Percentiles rank a stretch among this genome's conserved stretches.
Conservation (phyloP, 306 rosid genomes). For the Vicia villosa region DNA sequence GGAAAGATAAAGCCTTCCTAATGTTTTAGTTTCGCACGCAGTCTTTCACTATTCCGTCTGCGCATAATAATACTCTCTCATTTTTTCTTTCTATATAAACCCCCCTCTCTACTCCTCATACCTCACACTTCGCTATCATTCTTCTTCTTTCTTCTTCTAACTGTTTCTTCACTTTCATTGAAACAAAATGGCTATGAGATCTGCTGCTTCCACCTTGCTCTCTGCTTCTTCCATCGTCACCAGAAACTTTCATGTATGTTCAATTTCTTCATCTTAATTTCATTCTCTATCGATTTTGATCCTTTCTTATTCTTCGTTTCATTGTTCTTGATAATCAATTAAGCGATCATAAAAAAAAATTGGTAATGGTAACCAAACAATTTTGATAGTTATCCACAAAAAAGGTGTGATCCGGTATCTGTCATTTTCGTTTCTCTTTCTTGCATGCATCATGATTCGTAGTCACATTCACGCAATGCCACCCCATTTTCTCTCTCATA, state of each 20-base stretch:
- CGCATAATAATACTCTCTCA: not conserved
- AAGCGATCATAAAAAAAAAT: too few relatives aligned
- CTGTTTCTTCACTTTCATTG: not conserved
- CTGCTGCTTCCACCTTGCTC: constrained; percentile 19
- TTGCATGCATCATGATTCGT: constrained; percentile 30
- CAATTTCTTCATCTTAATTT: not conserved
- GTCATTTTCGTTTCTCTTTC: not conserved
- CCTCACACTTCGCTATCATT: not conserved
- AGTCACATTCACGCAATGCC: constrained; percentile 10
- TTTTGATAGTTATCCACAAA: not conserved
- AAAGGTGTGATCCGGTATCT: not conserved
- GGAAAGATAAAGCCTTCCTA: not conserved
- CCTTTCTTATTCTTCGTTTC: too few relatives aligned
- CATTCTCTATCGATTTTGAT: too few relatives aligned
- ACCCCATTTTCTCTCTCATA: not conserved
- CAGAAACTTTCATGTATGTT: constrained; percentile 13
- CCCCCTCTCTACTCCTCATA: not conserved
- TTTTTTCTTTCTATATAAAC: not conserved
- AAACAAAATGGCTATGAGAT: constrained; percentile 5
- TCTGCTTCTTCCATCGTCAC: not conserved
- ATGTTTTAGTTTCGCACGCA: not conserved
- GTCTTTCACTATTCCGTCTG: not conserved
- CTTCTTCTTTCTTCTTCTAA: not conserved
- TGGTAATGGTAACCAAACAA: too few relatives aligned
- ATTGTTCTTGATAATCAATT: not conserved